These are phyloP conservation scores for Neurospora sp. DNA, from an alignment of 495 filamentous ascomycete species.

Conservation along the genomic window DNA sequence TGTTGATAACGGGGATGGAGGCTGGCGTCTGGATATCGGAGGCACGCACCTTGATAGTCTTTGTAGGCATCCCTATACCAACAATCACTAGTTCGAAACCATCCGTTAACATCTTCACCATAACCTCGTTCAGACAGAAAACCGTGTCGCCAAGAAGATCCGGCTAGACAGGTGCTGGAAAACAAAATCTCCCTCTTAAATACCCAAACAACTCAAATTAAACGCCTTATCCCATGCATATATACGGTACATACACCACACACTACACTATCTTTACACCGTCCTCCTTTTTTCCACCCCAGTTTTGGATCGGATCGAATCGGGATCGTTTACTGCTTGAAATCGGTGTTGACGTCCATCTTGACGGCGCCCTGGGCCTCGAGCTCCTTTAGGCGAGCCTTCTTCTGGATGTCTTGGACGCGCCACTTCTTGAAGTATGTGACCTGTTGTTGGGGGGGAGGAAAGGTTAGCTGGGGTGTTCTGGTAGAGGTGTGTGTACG, in stretches of 20 bases:
- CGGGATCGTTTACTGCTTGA: constrained; percentile 2
- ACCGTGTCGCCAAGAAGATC: too few relatives aligned
- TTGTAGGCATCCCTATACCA: background rate
- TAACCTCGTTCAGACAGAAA: background rate
- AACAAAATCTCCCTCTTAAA: background rate
- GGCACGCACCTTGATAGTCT: background rate
- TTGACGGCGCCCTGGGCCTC: constrained; percentile 67
- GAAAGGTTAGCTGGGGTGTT: background rate
- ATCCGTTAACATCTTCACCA: background rate
- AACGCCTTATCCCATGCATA: background rate
- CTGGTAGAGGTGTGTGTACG: background rate
- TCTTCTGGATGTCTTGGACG: constrained; percentile 82
- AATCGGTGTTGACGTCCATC: constrained; percentile 32
- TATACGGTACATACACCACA: background rate
- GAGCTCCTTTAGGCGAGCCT: constrained; percentile 66
- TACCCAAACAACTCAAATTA: background rate
- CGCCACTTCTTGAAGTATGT: constrained; percentile 95
- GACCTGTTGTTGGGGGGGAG: constrained; percentile 45
- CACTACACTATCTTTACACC: background rate
- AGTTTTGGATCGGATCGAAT: background rate
- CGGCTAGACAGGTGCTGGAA: background rate
- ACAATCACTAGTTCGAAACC: background rate
- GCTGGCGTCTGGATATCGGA: background rate
- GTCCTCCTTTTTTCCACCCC: background rate
- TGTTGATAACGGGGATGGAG: background rate